These are phyloP conservation scores for Aspergillus uvarum DNA, from an alignment of 2,329 filamentous ascomycete species.

Conservation along the genomic window DNA sequence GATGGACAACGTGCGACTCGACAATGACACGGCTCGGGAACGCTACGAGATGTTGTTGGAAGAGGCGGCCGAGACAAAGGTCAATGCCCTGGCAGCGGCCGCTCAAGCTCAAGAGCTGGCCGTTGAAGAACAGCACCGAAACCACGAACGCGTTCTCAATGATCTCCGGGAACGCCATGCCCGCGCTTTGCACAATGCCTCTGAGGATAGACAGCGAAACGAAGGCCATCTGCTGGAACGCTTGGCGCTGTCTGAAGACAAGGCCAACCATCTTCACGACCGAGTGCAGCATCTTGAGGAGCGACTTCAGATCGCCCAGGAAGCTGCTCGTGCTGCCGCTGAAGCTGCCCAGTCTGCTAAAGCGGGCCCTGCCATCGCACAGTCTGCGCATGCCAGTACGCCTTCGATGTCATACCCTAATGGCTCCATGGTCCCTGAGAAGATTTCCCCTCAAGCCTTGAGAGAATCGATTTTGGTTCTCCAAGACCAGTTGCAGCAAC, in stretches of 20 bases:
- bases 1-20: slow-evolving; percentile 73
- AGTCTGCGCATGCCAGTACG: slow-evolving; percentile 45
- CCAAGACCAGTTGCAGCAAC: slow-evolving; percentile 93
- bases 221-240: slow-evolving; percentile 80
- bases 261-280: slow-evolving; percentile 81
- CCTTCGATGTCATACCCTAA: slow-evolving; percentile 49
- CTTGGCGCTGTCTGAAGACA: slow-evolving; percentile 77
- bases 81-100: slow-evolving; percentile 57
- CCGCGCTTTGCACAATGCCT: slow-evolving; percentile 67
- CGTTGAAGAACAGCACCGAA: slow-evolving; percentile 58
- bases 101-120: slow-evolving; percentile 54
- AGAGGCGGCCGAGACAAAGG: slow-evolving; percentile 70
- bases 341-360: slow-evolving; percentile 67
- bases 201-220: slow-evolving; percentile 77
- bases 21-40: slow-evolving; percentile 76
- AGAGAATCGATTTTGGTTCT: slow-evolving; percentile 94
- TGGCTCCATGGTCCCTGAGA: slow-evolving; percentile 65
- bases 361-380: slow-evolving; percentile 38
- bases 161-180: slow-evolving; percentile 75
- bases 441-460: slow-evolving; percentile 89
- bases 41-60: slow-evolving; percentile 82
- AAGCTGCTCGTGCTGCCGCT: slow-evolving; percentile 79
- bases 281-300: slow-evolving; percentile 83
- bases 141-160: slow-evolving; percentile 72
- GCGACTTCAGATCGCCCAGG: slow-evolving; percentile 83